phyloP scores from a whole-genome alignment of 257 asterid species.

The Penstemon newberryi region DNA sequence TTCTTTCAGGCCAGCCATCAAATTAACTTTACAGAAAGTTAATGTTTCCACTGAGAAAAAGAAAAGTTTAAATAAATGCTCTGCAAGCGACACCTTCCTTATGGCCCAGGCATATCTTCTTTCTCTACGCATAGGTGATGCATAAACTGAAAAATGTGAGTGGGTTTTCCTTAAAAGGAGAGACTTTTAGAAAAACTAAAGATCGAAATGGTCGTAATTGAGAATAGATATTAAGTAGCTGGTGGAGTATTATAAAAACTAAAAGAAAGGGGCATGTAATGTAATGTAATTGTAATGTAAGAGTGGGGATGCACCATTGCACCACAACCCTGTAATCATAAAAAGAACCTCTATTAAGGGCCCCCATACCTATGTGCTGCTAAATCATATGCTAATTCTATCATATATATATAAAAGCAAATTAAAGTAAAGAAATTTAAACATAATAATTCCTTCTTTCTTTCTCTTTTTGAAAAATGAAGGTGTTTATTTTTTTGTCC shows the following conservation, averaged over 20 bases:
- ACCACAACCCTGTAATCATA: slow-evolving; percentile 26
- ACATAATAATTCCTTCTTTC: no score
- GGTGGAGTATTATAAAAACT: background rate
- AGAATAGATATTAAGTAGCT: background rate
- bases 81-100: slow-evolving; percentile 33
- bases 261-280: background rate
- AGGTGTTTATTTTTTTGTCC: no score
- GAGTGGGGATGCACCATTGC: slow-evolving; percentile 24
- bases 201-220: no score
- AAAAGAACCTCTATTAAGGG: slow-evolving; percentile 20
- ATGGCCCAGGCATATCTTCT: slow-evolving; percentile 31
- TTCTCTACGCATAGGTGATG: slow-evolving; percentile 6
- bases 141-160: slow-evolving; percentile 19
- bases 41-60: slow-evolving; percentile 44
- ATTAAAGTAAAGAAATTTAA: no score
- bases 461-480: no score
- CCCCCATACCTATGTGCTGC: slow-evolving; percentile 40
- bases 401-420: background rate
- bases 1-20: slow-evolving; percentile 34
- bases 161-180: slow-evolving; percentile 37
- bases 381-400: slow-evolving; percentile 33
- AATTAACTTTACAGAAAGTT: slow-evolving; percentile 42
- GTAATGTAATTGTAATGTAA: slow-evolving; percentile 1
- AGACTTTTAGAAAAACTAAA: slow-evolving; percentile 7
- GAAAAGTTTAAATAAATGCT: slow-evolving; percentile 10